phyloP scores from a whole-genome alignment of 441 rosid species.

The Mallotus japonicus region DNA sequence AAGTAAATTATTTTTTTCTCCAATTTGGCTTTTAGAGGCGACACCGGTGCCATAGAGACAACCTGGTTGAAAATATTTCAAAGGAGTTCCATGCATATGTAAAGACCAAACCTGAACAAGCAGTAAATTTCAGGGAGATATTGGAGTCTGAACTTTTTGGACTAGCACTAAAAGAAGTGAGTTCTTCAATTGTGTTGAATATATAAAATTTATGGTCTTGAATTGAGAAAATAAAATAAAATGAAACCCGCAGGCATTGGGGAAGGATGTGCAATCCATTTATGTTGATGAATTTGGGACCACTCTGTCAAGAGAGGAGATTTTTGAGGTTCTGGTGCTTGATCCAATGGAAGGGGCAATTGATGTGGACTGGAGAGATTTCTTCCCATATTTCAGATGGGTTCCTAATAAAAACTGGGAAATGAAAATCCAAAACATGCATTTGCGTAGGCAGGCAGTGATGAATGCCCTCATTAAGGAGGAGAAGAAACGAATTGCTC shows the following conservation, averaged over 20 bases:
- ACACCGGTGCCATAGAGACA: conserved; percentile 54
- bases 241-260: conserved; percentile 48
- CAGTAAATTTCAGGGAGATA: conserved; percentile 67
- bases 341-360: conserved; percentile 81
- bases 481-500: conserved; percentile 45
- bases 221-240: neutral
- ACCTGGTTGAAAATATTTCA: conserved; percentile 48
- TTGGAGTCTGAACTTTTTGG: conserved; percentile 73
- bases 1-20: neutral
- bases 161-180: conserved; percentile 63
- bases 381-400: conserved; percentile 88
- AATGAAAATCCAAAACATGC: conserved; percentile 42
- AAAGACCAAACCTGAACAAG: conserved; percentile 35
- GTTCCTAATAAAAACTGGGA: conserved; percentile 58
- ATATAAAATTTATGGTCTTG: neutral
- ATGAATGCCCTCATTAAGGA: conserved; percentile 59
- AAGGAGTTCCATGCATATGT: conserved; percentile 44
- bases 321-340: conserved; percentile 48
- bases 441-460: conserved; percentile 51
- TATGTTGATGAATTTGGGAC: conserved; percentile 57
- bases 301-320: conserved; percentile 53
- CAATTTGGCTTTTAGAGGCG: conserved; percentile 44
- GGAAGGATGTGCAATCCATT: conserved; percentile 58
- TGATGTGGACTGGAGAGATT: conserved; percentile 94
- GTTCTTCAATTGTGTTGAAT: conserved; percentile 16